Evolutionary conservation across 805 yeast species (phyloP), one percentile per base, ranked within the genome.

Genomic region (Pichia cephalocereana): DNA sequence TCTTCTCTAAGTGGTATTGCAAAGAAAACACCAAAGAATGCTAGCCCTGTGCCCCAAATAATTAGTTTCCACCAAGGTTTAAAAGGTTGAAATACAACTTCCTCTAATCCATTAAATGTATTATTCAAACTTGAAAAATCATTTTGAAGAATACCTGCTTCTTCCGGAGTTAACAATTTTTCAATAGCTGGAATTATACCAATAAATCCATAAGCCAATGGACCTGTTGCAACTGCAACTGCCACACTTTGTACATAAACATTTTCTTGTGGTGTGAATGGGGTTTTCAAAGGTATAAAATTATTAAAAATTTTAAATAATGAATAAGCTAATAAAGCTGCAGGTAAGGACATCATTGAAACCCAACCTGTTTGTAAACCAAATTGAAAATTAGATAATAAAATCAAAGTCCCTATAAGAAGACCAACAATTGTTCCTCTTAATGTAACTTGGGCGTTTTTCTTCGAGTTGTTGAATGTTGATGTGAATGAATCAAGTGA

Each of bases 351-450:
- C 99, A 91, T 93, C 99, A 91, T 91, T 11, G 96, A 88, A 7
- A 93, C 96, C 99, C 99, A 91, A 2, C 99, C 99, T 0, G 97
- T 91, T 62, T 91, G 99, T 19, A 91, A 70, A 1, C 98, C 99
- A 63, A 91, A 91, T 62, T 91, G 98, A 68, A 93, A 93, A 65
- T 91, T 91, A 5, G 96, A 87, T 17, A 89, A 70, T 27, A 93
- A 70, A 32, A 93, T 90, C 28, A 91, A 67, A 0, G 96, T 78
- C 0, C 99, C 99, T n/a, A 91, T 88, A 1, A 70, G 56, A 27
- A 91, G 68, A 0, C 98, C 98, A 1, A 83, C 86, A 0, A 82
- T 36, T 0, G 87, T 79, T 3, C 93, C 83, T 45, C 96, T 68
- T 4, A 80, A 55, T 0, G 97, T 88, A 6, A 86, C 74, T 59